Conservation (phyloP, 371 early-diverging fungal species). For the Mucor indicus region DNA sequence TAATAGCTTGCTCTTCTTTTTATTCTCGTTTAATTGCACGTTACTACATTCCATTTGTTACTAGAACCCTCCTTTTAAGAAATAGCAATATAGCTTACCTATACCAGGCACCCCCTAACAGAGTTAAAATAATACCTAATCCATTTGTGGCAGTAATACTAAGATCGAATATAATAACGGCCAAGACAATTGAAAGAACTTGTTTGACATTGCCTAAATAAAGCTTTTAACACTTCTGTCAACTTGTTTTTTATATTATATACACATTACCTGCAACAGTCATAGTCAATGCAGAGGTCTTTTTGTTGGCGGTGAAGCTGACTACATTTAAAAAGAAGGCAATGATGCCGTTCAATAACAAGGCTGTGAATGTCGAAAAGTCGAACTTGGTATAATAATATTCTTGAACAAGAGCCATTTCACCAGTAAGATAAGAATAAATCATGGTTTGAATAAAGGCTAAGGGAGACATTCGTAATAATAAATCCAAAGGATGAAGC, state of each 20-base stretch:
- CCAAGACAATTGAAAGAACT: conserved; percentile 75
- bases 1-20: conserved; percentile 14
- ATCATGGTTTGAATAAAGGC: conserved; percentile 73
- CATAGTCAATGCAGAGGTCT: conserved; percentile 84
- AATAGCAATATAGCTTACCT: conserved; percentile 25
- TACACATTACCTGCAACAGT: conserved; percentile 70
- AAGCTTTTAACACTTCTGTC: too few relatives aligned
- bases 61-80: not conserved
- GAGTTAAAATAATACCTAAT: conserved; percentile 74
- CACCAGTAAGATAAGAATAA: conserved; percentile 70
- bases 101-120: conserved; percentile 73
- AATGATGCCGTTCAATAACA: conserved; percentile 74
- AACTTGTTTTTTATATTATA: too few relatives aligned
- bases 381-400: conserved; percentile 51
- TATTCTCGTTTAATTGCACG: conserved; percentile 19
- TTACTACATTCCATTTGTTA: conserved; percentile 7
- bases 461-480: conserved; percentile 76
- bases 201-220: conserved; percentile 83
- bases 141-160: conserved; percentile 65
- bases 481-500: conserved; percentile 81
- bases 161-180: conserved; percentile 73
- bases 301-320: conserved; percentile 83
- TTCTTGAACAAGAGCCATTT: conserved; percentile 51
- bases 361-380: conserved; percentile 43
- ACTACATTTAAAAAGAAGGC: conserved; percentile 84